phyloP scores from a whole-genome alignment of 2,329 filamentous ascomycete genomes.

The Fusarium sp. region DNA sequence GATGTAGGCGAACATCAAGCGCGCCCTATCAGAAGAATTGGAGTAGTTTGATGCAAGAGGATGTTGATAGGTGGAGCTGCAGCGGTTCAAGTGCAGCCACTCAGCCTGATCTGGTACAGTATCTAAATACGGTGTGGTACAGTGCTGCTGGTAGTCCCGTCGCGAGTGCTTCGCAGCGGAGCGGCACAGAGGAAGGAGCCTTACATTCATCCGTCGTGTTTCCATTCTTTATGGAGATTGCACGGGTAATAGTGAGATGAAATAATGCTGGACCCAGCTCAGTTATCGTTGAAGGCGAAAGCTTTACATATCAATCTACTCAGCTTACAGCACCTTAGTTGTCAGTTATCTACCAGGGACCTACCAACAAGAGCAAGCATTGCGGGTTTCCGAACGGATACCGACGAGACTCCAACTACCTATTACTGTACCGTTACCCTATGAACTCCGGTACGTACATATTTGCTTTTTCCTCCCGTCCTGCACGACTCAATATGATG shows the following conservation, averaged over 20 bases:
- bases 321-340: slow-evolving; percentile 8
- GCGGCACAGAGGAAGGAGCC: slow-evolving; percentile 22
- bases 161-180: slow-evolving; percentile 2
- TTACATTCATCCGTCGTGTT: slow-evolving; percentile 24
- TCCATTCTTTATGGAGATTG: slow-evolving; percentile 26
- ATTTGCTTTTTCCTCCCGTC: not conserved
- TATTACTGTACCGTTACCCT: slow-evolving; percentile 17
- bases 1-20: slow-evolving; percentile 27
- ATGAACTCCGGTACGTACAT: not conserved
- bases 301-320: not conserved
- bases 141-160: not conserved
- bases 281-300: not conserved
- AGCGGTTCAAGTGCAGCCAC: slow-evolving; percentile 7
- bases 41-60: slow-evolving; percentile 22
- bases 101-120: slow-evolving; percentile 30
- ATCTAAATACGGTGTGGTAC: not conserved
- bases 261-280: not conserved
- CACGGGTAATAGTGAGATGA: slow-evolving; percentile 13
- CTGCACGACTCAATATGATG: slow-evolving; percentile 13
- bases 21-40: slow-evolving; percentile 25
- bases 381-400: slow-evolving; percentile 36
- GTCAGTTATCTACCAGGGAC: slow-evolving; percentile 7
- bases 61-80: slow-evolving; percentile 35
- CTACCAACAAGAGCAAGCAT: slow-evolving; percentile 12
- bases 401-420: slow-evolving; percentile 17